phyloP scores from a whole-genome alignment of 371 early-diverging fungal species.

The Circinella minor region DNA sequence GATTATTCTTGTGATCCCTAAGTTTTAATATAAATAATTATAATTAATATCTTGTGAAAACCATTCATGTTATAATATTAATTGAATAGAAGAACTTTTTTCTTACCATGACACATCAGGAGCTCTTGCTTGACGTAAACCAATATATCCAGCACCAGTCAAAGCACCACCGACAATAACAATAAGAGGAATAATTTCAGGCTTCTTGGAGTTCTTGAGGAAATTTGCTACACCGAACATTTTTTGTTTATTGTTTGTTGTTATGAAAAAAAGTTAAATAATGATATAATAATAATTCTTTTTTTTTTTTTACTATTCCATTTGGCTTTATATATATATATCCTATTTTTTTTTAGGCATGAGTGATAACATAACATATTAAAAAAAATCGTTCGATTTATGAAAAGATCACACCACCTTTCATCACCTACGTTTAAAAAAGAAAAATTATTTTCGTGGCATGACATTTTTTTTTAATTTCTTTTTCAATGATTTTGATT shows the following conservation, averaged over 20 bases:
- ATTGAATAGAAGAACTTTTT: neutral
- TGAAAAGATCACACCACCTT: conserved; percentile 11
- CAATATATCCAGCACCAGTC: conserved; percentile 31
- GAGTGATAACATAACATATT: neutral
- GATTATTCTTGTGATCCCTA: conserved; percentile 36
- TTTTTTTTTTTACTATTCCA: no score
- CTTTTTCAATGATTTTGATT: neutral
- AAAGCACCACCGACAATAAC: conserved; percentile 35
- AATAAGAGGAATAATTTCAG: conserved; percentile 43
- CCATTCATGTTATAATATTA: no score
- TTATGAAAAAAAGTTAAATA: neutral
- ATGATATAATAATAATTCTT: neutral
- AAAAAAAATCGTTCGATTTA: conserved; percentile 14
- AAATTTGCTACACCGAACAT: conserved; percentile 25
- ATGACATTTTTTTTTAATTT: neutral
- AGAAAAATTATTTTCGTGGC: neutral
- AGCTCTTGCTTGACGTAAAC: conserved; percentile 30
- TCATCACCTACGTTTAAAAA: no score
- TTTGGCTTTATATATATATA: neutral
- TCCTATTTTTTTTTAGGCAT: no score
- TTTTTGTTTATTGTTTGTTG: neutral
- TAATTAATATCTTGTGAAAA: neutral
- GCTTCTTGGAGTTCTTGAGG: conserved; percentile 31
- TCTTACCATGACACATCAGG: conserved; percentile 48
- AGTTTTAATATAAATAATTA: neutral